Evolutionary conservation across 1,284 basidiomycete genomes (phyloP), one percentile per base, ranked within the genome.

Genomic region (Neotropicomus parvogracilis): DNA sequence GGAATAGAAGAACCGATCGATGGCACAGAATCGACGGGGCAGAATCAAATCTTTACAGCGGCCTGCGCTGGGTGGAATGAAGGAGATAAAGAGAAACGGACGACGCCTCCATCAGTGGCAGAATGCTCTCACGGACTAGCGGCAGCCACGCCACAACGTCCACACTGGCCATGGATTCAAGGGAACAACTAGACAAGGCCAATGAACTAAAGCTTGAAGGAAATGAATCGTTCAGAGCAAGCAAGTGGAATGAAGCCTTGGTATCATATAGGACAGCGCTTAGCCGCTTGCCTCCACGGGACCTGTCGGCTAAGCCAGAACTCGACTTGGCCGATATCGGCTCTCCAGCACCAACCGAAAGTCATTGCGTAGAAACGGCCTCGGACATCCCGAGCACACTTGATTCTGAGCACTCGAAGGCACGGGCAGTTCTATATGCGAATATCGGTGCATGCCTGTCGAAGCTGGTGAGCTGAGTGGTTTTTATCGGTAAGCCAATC

Each of bases 391-490:
- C 49, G 6, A 32, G 34, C 13, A 32, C 39, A 19, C 52, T 76
- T 21, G 74, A 81, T 37, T 53, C 64, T 29, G 71, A 80, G 50
- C 77, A 69, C 54, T 70, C 75, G 6, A 81, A 79, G 57, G 72
- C 78, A 17, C 75, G 89, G 50, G 75, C 88, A 13, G 70, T 87
- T 11, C 59, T 93, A 50, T 78, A 88, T 58, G 82, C 85, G 31
- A 94, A 94, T 58, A 82, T 92, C 31, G 90, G 79, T 1, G 91
- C 91, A 46, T 91, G 87, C 58, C 74, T 83, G 60, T 74, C 88
- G 3, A 88, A 89, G 60, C 66, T 88, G 62, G 90, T 89, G 60
- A 58, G 80, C 60, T 20, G 43, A 36, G 14, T n/a, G 32, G 34
- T 37, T 21, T 21, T 21, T 31, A 3, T 46, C 38, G 9, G 13